A percentile compares a stretch with the other conserved stretches of the same genome.
These are phyloP conservation scores for Phytophthora palmivora DNA, from an alignment of 352 stramenopile genomes.

Conservation along the genomic window DNA sequence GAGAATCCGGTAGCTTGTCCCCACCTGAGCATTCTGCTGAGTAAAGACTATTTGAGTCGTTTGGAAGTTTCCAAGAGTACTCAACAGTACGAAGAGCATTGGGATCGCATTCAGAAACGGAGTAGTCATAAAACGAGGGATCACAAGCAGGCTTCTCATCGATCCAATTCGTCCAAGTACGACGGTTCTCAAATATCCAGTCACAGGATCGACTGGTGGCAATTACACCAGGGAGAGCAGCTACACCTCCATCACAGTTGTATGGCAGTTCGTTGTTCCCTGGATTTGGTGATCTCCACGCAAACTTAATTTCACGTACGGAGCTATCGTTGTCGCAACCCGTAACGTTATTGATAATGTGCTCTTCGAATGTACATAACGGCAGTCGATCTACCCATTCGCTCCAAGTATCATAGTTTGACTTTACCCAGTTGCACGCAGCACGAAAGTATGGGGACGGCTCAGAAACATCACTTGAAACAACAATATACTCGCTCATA, in stretches of 20 bases:
- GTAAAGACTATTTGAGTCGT: constrained; percentile 13
- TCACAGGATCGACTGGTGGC: constrained; percentile 53
- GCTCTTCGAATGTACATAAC: constrained; percentile 35
- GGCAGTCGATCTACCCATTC: constrained; percentile 51
- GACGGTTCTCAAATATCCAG: constrained; percentile 40
- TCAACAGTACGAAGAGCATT: constrained; percentile 31
- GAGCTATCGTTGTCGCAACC: constrained; percentile 33
- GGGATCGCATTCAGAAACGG: constrained; percentile 39
- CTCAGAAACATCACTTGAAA: constrained; percentile 11
- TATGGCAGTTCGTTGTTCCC: constrained; percentile 42
- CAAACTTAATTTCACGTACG: constrained; percentile 37
- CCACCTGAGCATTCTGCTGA: constrained; percentile 43
- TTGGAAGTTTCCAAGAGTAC: constrained; percentile 49
- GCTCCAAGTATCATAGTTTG: constrained; percentile 56
- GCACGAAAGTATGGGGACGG: constrained; percentile 44
- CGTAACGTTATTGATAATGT: constrained; percentile 35
- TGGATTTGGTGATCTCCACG: constrained; percentile 48
- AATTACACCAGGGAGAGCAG: constrained; percentile 30
- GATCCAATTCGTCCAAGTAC: constrained; percentile 47
- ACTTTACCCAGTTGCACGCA: constrained; percentile 57
- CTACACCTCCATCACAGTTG: constrained; percentile 49
- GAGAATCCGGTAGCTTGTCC: constrained; percentile 15
- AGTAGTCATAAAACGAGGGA: constrained; percentile 51
- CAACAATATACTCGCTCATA: constrained; percentile 30
- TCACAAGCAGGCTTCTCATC: constrained; percentile 44